Base-by-base conservation (phyloP, 257 asterid species). In the Solanum sitiens region DNA sequence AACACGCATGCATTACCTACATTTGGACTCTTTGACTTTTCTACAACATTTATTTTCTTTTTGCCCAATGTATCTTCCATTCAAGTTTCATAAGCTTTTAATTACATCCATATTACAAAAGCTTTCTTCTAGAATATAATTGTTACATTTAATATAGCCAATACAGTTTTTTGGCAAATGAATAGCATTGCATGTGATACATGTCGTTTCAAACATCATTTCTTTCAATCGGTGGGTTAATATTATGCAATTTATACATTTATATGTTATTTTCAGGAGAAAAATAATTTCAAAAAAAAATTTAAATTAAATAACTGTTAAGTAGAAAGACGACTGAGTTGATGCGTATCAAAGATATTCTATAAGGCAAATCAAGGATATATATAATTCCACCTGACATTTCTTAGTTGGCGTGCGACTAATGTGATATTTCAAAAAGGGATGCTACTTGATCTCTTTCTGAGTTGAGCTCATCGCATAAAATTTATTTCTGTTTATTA, bases 1-100 rank as follows among this genome's bases (percentile, higher is more conserved):
- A 53, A 80, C 85, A 50, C 85, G 85, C 45, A 82, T 82, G 85
- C 85, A 30, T 80, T 80, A 23, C 37, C 27, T 80, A 47, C 30
- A 32, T 80, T 47, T 80, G 30, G 85, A 77, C 84, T 77, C 39
- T 35, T n/a, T n/a, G 40, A 79, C 84, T 27, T 79, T 44, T 25
- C 16, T 27, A 39, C 40, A 25, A 15, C 63, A 4, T 44, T n/a
- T 40, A 42, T 42, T 42, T 77, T 42, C 84, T 14, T 42, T 44
- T 44, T 44, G 1, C 4, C 77, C 9, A 18, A 73, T 37, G 30
- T 73, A 16, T 42, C 8, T 25, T 45, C 5, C 1, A 10, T 79
- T 74, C 30, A 27, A 30, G 16, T 27, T 44, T 27, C 67, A 23
- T 27, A 44, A 14, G 65, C 11, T 7, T 79, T 77, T 37, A 37